Conservation (phyloP, 75 land plant species). For the Picea sitchensis region DNA sequence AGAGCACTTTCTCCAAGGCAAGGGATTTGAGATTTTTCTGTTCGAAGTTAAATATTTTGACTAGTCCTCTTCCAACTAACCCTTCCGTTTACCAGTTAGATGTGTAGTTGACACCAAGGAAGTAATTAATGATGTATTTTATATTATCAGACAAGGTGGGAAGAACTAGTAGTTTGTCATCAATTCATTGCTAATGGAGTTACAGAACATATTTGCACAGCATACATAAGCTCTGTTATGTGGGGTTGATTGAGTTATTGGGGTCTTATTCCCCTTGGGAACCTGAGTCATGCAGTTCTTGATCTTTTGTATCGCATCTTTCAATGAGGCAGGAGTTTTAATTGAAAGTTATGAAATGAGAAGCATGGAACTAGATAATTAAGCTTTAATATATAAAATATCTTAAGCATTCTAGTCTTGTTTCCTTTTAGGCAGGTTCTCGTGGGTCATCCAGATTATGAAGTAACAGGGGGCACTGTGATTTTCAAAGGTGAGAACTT, state of each 20-base stretch:
- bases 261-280: too few relatives aligned
- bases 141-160: too few relatives aligned
- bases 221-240: too few relatives aligned
- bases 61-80: too few relatives aligned
- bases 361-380: background rate
- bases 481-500: slow-evolving; percentile 82
- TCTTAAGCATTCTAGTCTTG: background rate
- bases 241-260: too few relatives aligned
- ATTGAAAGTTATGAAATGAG: background rate
- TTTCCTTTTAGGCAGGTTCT: slow-evolving; percentile 61
- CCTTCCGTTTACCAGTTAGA: too few relatives aligned
- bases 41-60: too few relatives aligned
- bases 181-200: too few relatives aligned
- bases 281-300: background rate
- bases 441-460: slow-evolving; percentile 97
- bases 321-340: background rate
- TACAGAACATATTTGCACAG: too few relatives aligned
- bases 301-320: background rate
- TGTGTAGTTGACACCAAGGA: too few relatives aligned
- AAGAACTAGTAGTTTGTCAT: too few relatives aligned
- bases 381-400: background rate
- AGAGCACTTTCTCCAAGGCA: slow-evolving; percentile 96
- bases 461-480: slow-evolving; percentile 84
- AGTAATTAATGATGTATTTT: too few relatives aligned
- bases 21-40: background rate